Evolutionary conservation across 768 basidiomycete species (phyloP), one percentile per base, ranked within the genome.

Genomic region (Termitomyces sp.): DNA sequence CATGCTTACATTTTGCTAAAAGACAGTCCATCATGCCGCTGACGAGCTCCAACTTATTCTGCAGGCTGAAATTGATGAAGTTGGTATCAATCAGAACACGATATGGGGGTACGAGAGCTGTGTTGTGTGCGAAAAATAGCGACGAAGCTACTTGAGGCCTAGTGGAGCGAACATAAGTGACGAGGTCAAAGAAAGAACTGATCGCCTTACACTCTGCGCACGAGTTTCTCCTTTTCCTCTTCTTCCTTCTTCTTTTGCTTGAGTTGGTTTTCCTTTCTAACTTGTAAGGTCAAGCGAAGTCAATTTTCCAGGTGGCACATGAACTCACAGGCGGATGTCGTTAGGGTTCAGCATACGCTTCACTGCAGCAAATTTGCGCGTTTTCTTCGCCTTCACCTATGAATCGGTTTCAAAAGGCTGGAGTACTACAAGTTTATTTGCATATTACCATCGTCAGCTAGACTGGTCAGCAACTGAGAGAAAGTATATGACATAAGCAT

Each of bases 21-120:
- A 98, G 77, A 66, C 94, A 96, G 67, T 99, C 97, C 97, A 99
- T 98, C 97, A 99, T 98, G n/a, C 91, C 94, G 65, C 88, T 85
- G 21, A 98, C 79, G 54, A 98, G 80, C 70, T 99, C 97, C 61
- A 99, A 75, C 71, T 98, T 97, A 72, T 98, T 99, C 75, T 99
- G 97, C 48, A 99, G 79, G 62, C 89, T 92, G 70, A 98, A 96
- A 69, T 98, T 98, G 79, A 99, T 99, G 64, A 99, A 98, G 70
- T 99, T 99, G 68, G 97, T 99, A 72, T 99, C 97, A 58, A 99
- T 93, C 39, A 99, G 83, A 27, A 99, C 92, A 19, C 96, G 86
- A 68, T 98, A 99, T 3, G 97, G 97, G 0, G 97, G 97, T 0
- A 92, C 95, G 46, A 99, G 89, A 19, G 97, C 89, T 21, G 89